Evolutionary conservation across 805 yeast species (phyloP).

Genomic region (Metschnikowia continentalis): DNA sequence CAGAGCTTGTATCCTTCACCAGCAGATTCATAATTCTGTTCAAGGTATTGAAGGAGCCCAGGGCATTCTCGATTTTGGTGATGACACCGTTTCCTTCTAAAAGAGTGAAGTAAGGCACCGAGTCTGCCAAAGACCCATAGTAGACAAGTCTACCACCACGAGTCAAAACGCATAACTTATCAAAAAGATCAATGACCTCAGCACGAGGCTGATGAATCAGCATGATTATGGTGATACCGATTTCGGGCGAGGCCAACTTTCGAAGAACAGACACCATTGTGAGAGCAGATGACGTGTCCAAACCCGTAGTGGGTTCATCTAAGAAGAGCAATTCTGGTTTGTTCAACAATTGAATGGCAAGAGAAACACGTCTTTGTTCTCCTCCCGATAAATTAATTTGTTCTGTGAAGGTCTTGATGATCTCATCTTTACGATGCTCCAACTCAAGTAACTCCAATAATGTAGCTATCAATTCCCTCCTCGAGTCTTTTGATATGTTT

Average conservation of each 20-base stretch:
- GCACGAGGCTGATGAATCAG: conserved; percentile 84
- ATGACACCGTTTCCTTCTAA: conserved; percentile 11
- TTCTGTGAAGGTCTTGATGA: conserved; percentile 48
- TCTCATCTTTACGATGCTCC: conserved; percentile 56
- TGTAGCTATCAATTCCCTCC: conserved; percentile 50
- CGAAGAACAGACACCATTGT: conserved; percentile 58
- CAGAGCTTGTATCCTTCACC: conserved; percentile 16
- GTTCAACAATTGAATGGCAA: conserved; percentile 72
- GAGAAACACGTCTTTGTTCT: conserved; percentile 70
- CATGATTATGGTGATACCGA: conserved; percentile 70
- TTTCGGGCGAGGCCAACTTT: conserved; percentile 36
- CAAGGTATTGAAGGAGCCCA: conserved; percentile 11
- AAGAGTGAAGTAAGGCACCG: conserved; percentile 45
- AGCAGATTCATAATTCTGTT: conserved; percentile 17
- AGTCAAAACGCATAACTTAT: conserved; percentile 62
- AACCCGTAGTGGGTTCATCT: conserved; percentile 88
- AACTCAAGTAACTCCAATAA: conserved; percentile 63
- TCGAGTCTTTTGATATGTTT: conserved; percentile 39
- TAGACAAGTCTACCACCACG: conserved; percentile 48
- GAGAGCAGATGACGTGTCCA: conserved; percentile 74
- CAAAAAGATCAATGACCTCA: conserved; percentile 67
- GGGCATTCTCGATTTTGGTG: conserved; percentile 6
- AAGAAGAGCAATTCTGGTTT: conserved; percentile 73
- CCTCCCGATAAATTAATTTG: conserved; percentile 76
- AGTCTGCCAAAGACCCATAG: conserved; percentile 43